Evolutionary conservation across 805 yeast genomes (phyloP).

Genomic region (Tetrapisispora phaffii): DNA sequence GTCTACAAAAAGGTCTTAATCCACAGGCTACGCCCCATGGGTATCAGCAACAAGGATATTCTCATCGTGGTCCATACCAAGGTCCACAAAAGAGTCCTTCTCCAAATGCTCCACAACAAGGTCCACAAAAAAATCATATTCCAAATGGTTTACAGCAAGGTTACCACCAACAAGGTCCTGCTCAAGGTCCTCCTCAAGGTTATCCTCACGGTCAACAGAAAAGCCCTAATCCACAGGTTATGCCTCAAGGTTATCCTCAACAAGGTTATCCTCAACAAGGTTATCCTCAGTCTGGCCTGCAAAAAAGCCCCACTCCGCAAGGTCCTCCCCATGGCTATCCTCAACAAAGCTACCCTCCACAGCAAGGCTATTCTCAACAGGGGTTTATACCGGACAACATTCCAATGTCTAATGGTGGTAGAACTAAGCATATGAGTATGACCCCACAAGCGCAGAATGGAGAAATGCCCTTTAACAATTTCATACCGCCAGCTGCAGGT

Average conservation of each 20-base stretch:
- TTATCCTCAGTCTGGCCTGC: not conserved
- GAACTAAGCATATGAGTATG: not conserved
- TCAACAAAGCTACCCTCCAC: not conserved
- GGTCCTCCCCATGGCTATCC: not conserved
- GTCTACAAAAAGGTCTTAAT: too few species aligned
- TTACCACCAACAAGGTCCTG: not conserved
- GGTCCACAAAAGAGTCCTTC: too few species aligned
- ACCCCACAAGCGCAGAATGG: not conserved
- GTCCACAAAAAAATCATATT: too few species aligned
- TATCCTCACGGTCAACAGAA: slow-evolving; percentile 1
- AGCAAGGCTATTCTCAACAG: not conserved
- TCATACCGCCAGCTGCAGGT: not conserved
- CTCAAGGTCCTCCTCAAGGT: not conserved
- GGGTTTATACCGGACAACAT: slow-evolving; percentile 2
- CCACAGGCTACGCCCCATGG: not conserved
- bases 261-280: slow-evolving; percentile 1
- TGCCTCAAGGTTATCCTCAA: not conserved
- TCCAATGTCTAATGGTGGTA: not conserved
- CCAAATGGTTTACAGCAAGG: not conserved
- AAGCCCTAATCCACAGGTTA: too few species aligned
- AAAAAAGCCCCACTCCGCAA: not conserved
- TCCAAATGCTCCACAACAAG: not conserved
- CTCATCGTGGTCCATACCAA: not conserved
- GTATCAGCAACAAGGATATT: not conserved
- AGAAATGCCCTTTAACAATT: not conserved